A percentile compares a stretch with the other conserved stretches of the same genome.
Conservation (phyloP, 148 eudicot genomes). For the Nepenthes mirabilis region DNA sequence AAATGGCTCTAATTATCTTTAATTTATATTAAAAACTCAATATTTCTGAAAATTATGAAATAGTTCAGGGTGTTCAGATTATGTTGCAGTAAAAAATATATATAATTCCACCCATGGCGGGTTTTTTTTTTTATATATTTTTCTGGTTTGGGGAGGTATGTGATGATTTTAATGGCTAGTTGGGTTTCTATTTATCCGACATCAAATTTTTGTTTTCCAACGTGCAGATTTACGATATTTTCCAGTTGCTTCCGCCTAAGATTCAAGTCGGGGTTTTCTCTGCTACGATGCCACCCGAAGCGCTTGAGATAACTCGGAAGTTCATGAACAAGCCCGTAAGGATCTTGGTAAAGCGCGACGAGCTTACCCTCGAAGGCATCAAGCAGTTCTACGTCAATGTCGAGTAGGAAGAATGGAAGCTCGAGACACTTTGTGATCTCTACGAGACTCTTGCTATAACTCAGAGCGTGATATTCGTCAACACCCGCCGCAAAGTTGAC, state of each 20-base stretch:
- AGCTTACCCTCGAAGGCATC: constrained; percentile 36
- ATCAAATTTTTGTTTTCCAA: neutral
- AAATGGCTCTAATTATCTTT: too few relatives aligned
- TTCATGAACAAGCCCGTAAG: constrained; percentile 44
- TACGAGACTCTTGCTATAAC: constrained; percentile 35
- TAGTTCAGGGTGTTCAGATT: too few relatives aligned
- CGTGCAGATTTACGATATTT: constrained; percentile 32
- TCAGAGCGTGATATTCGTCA: constrained; percentile 39
- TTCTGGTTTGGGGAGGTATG: too few relatives aligned
- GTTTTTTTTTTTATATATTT: too few relatives aligned
- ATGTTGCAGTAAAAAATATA: too few relatives aligned
- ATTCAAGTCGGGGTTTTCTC: constrained; percentile 38
- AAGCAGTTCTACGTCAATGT: constrained; percentile 34
- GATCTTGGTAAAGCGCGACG: constrained; percentile 39
- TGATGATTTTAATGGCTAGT: too few relatives aligned
- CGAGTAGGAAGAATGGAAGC: constrained; percentile 36
- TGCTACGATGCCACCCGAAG: constrained; percentile 40
- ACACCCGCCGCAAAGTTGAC: constrained; percentile 39
- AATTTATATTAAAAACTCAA: too few relatives aligned
- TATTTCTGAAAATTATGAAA: too few relatives aligned
- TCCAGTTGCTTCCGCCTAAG: constrained; percentile 36
- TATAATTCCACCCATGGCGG: too few relatives aligned
- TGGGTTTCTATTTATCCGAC: neutral
- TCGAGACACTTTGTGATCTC: constrained; percentile 32
- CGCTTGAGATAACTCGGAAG: constrained; percentile 39